Base-by-base conservation (phyloP, 176 grass and related monocot genomes). In the Dactylis glomerata region DNA sequence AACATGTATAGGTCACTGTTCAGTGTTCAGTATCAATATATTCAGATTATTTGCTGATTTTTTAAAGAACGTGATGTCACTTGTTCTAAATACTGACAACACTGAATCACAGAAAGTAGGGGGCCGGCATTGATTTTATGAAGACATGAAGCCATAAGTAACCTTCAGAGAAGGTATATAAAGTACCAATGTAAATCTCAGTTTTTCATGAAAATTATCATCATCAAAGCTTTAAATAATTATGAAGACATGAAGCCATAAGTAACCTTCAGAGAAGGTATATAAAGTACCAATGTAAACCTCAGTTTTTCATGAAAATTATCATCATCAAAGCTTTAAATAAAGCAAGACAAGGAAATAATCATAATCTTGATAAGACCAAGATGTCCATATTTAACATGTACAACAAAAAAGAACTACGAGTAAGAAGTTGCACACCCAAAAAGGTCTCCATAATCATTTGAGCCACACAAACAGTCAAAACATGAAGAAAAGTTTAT, bases 281-380 rank as follows among this genome's bases (percentile, higher is more conserved):
- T 16, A 80, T 32, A 65, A 65, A 65, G 9, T 13, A 80, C 23
- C 1, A 3, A 23, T 36, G 42, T 81, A 36, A 50, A 81, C 78
- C 62, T 32, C 27, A 47, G 27, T 31, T 65, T 65, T 30, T 66
- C 59, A 33, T 5, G 14, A 51, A 33, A 36, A 49, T 14, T 81
- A 36, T 81, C 44, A 34, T 45, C 77, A 79, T n/a, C 17, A 46
- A 63, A 46, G 10, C 15, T 64, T 22, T 15, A 81, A 65, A 49
- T 33, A 32, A 80, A 79, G 41, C 8, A 47, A 68, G 44, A 37
- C 11, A 81, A 68, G 42, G 13, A 81, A 51, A 81, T 52, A 68
- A 68, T 32, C 62, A 47, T 68, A 4, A 81, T 24, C 31, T 36
- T 36, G 20, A 67, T 81, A 67, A 24, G n/a, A 49, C 41, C 3